Base-by-base conservation (phyloP, 1,284 basidiomycete genomes). In the Tranzscheliella williamsii region DNA sequence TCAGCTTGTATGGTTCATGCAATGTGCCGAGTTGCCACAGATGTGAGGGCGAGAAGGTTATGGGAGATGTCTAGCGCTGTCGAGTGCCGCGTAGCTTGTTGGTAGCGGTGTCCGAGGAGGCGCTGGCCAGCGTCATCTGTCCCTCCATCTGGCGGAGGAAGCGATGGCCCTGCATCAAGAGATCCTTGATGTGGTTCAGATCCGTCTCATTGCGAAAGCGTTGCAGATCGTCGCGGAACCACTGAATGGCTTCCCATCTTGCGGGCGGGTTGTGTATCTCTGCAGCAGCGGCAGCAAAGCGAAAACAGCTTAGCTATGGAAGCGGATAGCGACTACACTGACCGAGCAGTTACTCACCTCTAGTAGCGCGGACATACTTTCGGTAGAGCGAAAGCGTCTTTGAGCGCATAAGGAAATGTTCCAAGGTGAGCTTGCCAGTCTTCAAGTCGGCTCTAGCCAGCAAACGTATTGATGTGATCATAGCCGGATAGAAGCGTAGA, bases 221-320 rank as follows among this genome's bases (percentile, higher is more conserved):
- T n/a, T 62, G 48, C 3, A 66, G 46, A 32, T 66, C 63, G 15
- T 55, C 42, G 2, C 61, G 50, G 36, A 64, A 65, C 42, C 60
- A 73, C 9, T 67, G 47, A 16, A 73, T 62, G 4, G 70, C 71
- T 40, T 73, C 70, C 42, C 68, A 53, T 11, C 70, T 52, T 6
- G 70, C 70, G 2, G 42, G 13, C 5, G 70, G 70, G 20, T 73
- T 69, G 2, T 68, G 62, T 13, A 73, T 73, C 44, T 64, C 58
- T 38, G 26, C 9, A 20, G 34, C 11, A 7, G 26, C 26, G 15
- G 15, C 26, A 15, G 15, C 26, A 15, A 27, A 27, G 15, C n/a
- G n/a, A n/a, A n/a, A n/a, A n/a, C n/a, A n/a, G n/a, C n/a, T n/a
- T n/a, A n/a, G n/a, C n/a, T 8, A 27, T 9, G 26, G 26, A 27